Conservation (phyloP, 2,329 filamentous ascomycete species). For the Botrytis hyacinthi region DNA sequence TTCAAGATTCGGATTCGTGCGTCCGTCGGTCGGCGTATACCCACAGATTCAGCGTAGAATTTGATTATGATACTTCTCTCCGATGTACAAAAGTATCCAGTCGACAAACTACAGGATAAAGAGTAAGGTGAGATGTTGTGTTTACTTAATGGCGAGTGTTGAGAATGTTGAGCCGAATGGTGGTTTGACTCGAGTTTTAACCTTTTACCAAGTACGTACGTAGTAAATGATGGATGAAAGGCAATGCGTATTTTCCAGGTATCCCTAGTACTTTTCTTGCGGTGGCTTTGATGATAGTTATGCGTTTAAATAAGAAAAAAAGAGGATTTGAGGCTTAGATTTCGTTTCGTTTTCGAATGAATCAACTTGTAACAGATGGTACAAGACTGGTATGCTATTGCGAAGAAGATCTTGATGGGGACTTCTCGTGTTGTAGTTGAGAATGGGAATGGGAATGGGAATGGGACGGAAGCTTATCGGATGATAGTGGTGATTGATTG, state of each 20-base stretch:
- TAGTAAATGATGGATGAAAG: neutral
- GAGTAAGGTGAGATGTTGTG: neutral
- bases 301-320: neutral
- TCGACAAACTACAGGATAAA: neutral
- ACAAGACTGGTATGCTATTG: neutral
- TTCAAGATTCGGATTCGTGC: conserved; percentile 21
- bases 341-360: neutral
- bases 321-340: neutral
- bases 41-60: neutral
- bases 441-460: too few relatives aligned
- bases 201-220: neutral
- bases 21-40: conserved; percentile 12
- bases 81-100: neutral
- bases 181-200: conserved; percentile 12
- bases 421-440: neutral
- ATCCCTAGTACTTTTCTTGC: neutral
- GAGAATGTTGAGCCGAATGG: neutral
- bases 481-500: neutral
- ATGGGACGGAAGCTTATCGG: neutral
- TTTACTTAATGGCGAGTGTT: neutral
- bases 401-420: neutral
- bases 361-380: neutral
- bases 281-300: neutral
- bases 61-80: neutral
- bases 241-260: neutral